Evolutionary conservation across 805 yeast species (phyloP), one percentile per base, ranked within the genome.

Genomic region (Sugiyamaella floridensis): DNA sequence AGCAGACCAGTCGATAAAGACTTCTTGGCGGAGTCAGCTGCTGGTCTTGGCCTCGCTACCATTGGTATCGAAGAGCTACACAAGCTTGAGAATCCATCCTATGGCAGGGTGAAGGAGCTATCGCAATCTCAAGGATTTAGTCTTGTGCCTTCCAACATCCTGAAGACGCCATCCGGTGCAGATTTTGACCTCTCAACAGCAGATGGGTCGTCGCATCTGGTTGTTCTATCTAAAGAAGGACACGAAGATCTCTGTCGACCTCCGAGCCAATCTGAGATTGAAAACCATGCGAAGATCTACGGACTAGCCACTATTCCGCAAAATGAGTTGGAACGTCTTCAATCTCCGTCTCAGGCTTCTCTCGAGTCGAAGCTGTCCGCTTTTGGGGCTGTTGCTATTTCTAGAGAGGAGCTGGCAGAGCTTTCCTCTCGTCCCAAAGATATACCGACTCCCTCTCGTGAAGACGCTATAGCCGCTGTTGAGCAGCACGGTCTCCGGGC

Each of bases 271-370:
- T 53, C 45, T 14, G 58, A 55, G 19, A 20, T 65, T 4, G 58
- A 49, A 11, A 45, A 50, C 14, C 54, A 57, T 40, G 67, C 64
- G 14, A 57, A 51, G n/a, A 53, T 44, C 0, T 54, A 57, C 40
- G 68, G 67, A 10, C 57, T 67, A 54, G 63, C 58, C 0, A 60
- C 66, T 11, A 37, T 71, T 14, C 62, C 63, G 1, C 49, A 49
- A 32, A 56, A 48, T 14, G 64, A 52, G 14, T 54, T 59, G 42
- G 52, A 50, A 9, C 40, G 48, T 11, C 50, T 61, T 32, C 28
- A 46, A 2, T 29, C 60, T 19, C 59, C 60, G 14, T 42, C 59
- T 6, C 49, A 47, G 22, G 60, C 54, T 2, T 50, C 51, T 18
- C 43, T 60, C 15, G 28, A 48, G 10, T 44, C 41, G n/a, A 54